These are phyloP conservation scores for Limnomonas spitsbergensis DNA, from an alignment of 139 green algal species.

Conservation along the genomic window DNA sequence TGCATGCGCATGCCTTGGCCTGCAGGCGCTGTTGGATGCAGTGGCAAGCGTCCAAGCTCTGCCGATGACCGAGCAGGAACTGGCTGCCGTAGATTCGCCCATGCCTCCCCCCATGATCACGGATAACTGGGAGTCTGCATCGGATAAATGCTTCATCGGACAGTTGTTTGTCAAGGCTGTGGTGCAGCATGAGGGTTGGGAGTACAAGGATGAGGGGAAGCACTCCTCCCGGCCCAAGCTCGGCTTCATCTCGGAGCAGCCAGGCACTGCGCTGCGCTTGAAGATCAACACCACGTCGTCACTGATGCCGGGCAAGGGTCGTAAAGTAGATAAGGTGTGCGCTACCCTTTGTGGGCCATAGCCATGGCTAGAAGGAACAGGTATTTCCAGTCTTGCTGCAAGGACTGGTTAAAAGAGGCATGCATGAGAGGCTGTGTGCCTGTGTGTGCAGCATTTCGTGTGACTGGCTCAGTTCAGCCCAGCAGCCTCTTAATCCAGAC, in stretches of 20 bases:
- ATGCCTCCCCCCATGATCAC: conserved; percentile 9
- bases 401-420: not conserved
- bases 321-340: too few relatives aligned
- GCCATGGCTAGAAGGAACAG: too few relatives aligned
- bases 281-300: conserved; percentile 24
- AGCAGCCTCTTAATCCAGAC: not conserved
- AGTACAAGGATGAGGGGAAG: conserved; percentile 26
- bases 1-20: too few relatives aligned
- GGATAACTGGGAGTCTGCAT: conserved; percentile 19
- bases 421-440: not conserved
- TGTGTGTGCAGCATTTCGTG: not conserved
- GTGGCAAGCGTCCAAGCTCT: not conserved
- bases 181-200: not conserved
- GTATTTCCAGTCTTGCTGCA: too few relatives aligned
- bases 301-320: too few relatives aligned
- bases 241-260: conserved; percentile 11
- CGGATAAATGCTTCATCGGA: too few relatives aligned
- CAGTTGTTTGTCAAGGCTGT: not conserved
- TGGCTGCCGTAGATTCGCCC: not conserved
- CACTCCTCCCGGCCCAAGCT: conserved; percentile 13
- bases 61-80: not conserved
- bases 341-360: too few relatives aligned
- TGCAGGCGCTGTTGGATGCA: not conserved
- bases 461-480: not conserved
- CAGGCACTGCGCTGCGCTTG: conserved; percentile 9